Conservation (phyloP, 148 eudicot genomes). For the Dysphania ambrosioides region DNA sequence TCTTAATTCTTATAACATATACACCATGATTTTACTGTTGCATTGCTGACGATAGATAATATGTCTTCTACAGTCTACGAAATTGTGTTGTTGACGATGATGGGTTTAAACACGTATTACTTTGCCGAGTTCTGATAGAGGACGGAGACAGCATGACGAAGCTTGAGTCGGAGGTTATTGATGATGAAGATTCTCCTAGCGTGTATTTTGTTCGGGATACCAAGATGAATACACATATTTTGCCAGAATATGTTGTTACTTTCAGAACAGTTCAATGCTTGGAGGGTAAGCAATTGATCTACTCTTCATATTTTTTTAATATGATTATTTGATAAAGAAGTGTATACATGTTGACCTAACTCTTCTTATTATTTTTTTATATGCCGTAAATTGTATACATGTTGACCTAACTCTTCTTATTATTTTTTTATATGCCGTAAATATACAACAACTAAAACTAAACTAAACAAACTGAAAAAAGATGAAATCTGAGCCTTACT, state of each 20-base stretch:
- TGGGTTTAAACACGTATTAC: constrained; percentile 55
- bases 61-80: constrained; percentile 42
- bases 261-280: constrained; percentile 37
- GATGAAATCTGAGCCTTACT: no score
- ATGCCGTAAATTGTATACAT: no score
- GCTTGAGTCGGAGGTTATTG: constrained; percentile 53
- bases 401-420: no score
- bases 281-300: constrained; percentile 29
- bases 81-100: constrained; percentile 43
- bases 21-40: no score
- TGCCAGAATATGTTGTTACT: constrained; percentile 63
- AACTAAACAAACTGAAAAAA: no score
- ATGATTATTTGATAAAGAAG: not conserved
- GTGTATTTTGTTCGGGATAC: constrained; percentile 53
- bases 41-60: not conserved
- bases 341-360: not conserved
- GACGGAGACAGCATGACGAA: constrained; percentile 42
- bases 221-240: constrained; percentile 65
- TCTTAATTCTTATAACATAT: no score
- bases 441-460: no score
- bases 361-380: no score
- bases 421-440: no score
- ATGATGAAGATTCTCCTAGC: constrained; percentile 28
- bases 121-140: constrained; percentile 67
- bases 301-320: no score